Evolutionary conservation across 306 rosid genomes (phyloP).

Genomic region (Gillenia trifoliata): DNA sequence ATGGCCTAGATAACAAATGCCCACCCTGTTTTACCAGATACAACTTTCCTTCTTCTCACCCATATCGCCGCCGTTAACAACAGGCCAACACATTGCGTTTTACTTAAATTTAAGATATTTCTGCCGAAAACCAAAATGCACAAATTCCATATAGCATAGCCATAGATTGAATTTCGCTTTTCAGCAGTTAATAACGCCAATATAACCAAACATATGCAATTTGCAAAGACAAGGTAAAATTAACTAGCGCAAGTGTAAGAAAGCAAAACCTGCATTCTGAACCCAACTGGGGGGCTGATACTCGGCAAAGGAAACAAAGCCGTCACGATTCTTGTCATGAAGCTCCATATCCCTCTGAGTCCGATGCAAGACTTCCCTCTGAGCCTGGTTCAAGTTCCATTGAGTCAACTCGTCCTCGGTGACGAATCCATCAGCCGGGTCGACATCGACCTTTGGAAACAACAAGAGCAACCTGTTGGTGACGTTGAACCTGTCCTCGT

Average conservation of each 20-base stretch:
- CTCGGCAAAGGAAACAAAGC: constrained; percentile 72
- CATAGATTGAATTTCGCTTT: neutral
- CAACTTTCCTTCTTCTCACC: neutral
- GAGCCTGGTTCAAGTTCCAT: constrained; percentile 75
- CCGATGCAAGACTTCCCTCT: constrained; percentile 66
- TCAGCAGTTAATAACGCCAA: neutral
- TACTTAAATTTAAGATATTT: neutral
- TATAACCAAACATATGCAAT: neutral
- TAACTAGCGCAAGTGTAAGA: too few relatives aligned
- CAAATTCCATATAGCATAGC: neutral
- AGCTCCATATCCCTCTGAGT: constrained; percentile 77
- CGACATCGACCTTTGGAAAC: constrained; percentile 74
- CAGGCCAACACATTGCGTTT: neutral
- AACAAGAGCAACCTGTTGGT: constrained; percentile 52
- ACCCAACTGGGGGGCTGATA: constrained; percentile 89
- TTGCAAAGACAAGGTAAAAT: neutral
- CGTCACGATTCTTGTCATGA: constrained; percentile 81
- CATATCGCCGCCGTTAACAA: neutral
- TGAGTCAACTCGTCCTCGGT: constrained; percentile 62
- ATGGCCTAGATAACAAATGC: neutral
- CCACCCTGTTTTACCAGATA: neutral
- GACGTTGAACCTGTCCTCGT: constrained; percentile 81
- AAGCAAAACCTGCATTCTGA: constrained; percentile 64
- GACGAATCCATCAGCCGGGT: constrained; percentile 60
- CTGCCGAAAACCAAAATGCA: neutral